Conservation (phyloP, 2,329 filamentous ascomycete genomes). For the Fusarium veterinarium region DNA sequence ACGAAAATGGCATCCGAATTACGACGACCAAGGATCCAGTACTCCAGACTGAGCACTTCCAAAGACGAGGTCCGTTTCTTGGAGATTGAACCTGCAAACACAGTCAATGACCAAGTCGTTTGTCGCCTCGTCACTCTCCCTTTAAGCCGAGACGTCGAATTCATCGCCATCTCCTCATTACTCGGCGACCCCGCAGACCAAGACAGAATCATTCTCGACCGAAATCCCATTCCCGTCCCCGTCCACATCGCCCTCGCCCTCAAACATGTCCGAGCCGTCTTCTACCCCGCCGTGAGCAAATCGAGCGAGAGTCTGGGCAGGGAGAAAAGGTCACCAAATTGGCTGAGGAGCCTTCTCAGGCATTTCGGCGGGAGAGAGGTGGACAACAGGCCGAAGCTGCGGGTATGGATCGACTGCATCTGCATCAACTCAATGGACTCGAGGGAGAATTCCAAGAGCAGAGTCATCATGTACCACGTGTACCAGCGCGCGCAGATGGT, state of each 20-base stretch:
- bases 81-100: constrained; percentile 46
- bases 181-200: constrained; percentile 45
- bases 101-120: constrained; percentile 46
- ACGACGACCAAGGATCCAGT: constrained; percentile 20
- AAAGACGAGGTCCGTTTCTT: constrained; percentile 48
- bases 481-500: constrained; percentile 49
- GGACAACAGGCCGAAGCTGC: constrained; percentile 28
- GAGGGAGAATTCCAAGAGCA: constrained; percentile 45
- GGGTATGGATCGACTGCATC: constrained; percentile 49
- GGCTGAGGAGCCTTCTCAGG: constrained; percentile 28
- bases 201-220: constrained; percentile 47
- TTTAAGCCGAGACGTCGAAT: constrained; percentile 43
- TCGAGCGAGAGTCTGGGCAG: constrained; percentile 33
- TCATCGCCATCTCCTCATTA: constrained; percentile 48
- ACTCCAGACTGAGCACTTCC: constrained; percentile 26
- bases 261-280: constrained; percentile 49
- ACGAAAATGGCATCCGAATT: constrained; percentile 18
- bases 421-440: constrained; percentile 47
- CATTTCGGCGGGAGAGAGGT: constrained; percentile 25
- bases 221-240: constrained; percentile 43
- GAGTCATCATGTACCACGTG: constrained; percentile 45
- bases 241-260: constrained; percentile 47
- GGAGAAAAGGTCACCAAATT: constrained; percentile 16
- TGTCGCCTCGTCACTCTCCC: constrained; percentile 49
- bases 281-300: constrained; percentile 43